A percentile compares a stretch with the other conserved stretches of the same genome.
Evolutionary conservation across 78 protist species (phyloP).

Genomic region (Emiliania huxleyi): DNA sequence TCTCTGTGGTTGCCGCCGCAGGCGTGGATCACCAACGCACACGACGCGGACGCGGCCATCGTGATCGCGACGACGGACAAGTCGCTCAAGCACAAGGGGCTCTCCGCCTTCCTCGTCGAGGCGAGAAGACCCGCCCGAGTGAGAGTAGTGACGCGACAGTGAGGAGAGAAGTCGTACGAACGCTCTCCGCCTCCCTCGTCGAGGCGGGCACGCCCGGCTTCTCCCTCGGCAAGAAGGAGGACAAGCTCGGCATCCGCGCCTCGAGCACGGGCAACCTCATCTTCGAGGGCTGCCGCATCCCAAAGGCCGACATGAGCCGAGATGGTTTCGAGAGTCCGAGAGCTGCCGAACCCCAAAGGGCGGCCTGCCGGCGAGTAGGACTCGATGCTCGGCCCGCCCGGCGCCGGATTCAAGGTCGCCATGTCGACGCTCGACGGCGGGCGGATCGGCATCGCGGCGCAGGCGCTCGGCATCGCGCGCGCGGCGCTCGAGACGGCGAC

Average conservation of each 20-base stretch:
- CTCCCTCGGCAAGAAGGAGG: constrained; percentile 36
- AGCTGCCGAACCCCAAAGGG: neutral
- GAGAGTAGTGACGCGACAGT: too few relatives aligned
- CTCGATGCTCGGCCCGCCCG: neutral
- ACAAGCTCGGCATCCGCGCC: constrained; percentile 52
- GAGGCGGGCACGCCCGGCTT: constrained; percentile 30
- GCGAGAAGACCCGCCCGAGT: neutral
- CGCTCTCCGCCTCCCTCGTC: neutral
- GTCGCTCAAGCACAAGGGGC: neutral
- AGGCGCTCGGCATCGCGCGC: constrained; percentile 48
- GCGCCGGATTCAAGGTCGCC: constrained; percentile 31
- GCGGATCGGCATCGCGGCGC: constrained; percentile 45
- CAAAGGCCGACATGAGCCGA: neutral
- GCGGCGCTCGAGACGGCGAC: constrained; percentile 39
- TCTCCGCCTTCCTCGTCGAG: neutral
- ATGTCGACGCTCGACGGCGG: constrained; percentile 52
- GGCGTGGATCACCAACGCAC: constrained; percentile 16
- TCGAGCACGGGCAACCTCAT: constrained; percentile 22
- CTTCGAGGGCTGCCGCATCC: neutral
- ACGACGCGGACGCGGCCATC: constrained; percentile 27
- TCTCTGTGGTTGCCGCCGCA: too few relatives aligned
- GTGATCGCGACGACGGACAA: constrained; percentile 43
- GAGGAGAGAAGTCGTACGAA: neutral
- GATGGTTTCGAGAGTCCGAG: too few relatives aligned
- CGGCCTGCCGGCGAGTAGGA: too few relatives aligned